Evolutionary conservation across 2,329 filamentous ascomycete genomes (phyloP).

Genomic region (Aureobasidium vineae): DNA sequence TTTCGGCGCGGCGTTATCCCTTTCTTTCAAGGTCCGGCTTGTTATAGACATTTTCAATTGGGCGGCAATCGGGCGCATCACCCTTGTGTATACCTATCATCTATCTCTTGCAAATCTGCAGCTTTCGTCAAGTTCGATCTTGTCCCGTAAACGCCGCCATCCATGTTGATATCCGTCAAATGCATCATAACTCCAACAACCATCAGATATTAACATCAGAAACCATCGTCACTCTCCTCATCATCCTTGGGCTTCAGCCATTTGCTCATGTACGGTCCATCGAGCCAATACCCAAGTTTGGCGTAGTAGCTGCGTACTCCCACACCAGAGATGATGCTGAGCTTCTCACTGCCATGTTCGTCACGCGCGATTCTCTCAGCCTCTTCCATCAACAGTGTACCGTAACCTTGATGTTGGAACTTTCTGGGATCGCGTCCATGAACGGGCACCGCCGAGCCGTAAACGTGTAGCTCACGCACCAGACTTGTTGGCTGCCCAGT

Average conservation of each 20-base stretch:
- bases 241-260: slow-evolving; percentile 32
- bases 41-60: slow-evolving; percentile 10
- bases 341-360: slow-evolving; percentile 90
- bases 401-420: slow-evolving; percentile 98
- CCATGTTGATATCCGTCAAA: slow-evolving; percentile 5
- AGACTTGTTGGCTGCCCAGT: slow-evolving; percentile 83
- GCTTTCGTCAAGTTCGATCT: neutral
- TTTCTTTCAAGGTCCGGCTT: neutral
- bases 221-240: slow-evolving; percentile 31
- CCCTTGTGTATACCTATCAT: slow-evolving; percentile 21
- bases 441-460: slow-evolving; percentile 94
- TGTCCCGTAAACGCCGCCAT: neutral
- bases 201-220: neutral
- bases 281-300: slow-evolving; percentile 88
- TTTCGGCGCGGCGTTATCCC: slow-evolving; percentile 18
- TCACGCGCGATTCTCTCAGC: slow-evolving; percentile 92
- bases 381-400: slow-evolving; percentile 95
- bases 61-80: slow-evolving; percentile 8
- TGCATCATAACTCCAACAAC: slow-evolving; percentile 3
- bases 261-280: slow-evolving; percentile 70
- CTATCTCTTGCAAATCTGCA: neutral
- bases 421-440: slow-evolving; percentile 93
- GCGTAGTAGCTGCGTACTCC: slow-evolving; percentile 94
- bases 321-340: slow-evolving; percentile 96
- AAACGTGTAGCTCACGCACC: slow-evolving; percentile 93